Percentiles rank a stretch among this genome's conserved stretches.
These are phyloP conservation scores for Talinum fruticosum DNA, from an alignment of 148 eudicot genomes.

Conservation along the genomic window DNA sequence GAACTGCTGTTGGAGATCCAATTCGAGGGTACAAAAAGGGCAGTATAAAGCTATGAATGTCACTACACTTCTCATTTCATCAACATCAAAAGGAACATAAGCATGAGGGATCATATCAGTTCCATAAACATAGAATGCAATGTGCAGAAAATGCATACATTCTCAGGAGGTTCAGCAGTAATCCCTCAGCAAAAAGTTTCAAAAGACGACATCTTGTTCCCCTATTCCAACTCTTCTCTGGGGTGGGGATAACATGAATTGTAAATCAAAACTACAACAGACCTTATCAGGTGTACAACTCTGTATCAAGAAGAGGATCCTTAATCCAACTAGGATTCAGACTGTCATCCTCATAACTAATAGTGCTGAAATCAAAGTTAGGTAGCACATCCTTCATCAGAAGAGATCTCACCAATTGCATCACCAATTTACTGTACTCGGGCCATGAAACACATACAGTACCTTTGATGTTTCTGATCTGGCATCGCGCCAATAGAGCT, in stretches of 20 bases:
- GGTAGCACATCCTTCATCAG: slow-evolving; percentile 51
- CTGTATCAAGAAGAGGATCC: slow-evolving; percentile 57
- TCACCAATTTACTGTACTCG: slow-evolving; percentile 55
- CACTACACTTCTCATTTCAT: not conserved
- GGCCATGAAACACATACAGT: slow-evolving; percentile 79
- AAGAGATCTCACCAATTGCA: slow-evolving; percentile 50
- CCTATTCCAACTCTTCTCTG: not conserved
- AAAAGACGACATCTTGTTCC: too few species aligned
- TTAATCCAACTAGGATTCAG: slow-evolving; percentile 43
- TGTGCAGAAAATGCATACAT: not conserved
- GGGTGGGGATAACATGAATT: not conserved
- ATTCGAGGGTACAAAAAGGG: not conserved
- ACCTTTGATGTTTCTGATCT: slow-evolving; percentile 64
- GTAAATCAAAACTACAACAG: not conserved
- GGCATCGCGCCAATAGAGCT: slow-evolving; percentile 65
- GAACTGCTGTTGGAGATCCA: not conserved
- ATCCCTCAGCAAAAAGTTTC: too few species aligned
- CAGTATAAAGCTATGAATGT: not conserved
- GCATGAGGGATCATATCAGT: not conserved
- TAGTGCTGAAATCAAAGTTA: slow-evolving; percentile 34
- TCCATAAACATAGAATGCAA: slow-evolving; percentile 13
- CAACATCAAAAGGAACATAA: not conserved
- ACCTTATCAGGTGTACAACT: slow-evolving; percentile 63
- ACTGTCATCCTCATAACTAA: slow-evolving; percentile 32
- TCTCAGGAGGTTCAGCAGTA: not conserved